Evolutionary conservation across 257 asterid species (phyloP).

Genomic region (Gentiana macrophylla): DNA sequence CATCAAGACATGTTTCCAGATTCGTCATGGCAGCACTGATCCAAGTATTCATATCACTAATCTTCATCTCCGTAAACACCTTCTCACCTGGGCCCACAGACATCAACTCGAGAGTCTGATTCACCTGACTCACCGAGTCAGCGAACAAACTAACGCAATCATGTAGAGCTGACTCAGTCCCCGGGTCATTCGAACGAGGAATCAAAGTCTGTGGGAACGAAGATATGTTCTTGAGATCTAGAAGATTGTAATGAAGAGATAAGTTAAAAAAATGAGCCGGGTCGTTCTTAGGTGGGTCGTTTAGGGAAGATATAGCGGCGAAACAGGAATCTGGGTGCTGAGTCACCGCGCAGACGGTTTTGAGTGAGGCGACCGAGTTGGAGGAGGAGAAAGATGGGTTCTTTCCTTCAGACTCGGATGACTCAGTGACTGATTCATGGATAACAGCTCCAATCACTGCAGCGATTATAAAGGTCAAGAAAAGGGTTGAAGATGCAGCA

Average conservation of each 20-base stretch:
- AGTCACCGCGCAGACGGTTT: constrained; percentile 63
- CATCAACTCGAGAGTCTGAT: constrained; percentile 40
- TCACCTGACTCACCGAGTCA: constrained; percentile 61
- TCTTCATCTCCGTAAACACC: constrained; percentile 48
- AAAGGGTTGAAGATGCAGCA: constrained; percentile 20
- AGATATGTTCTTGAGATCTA: constrained; percentile 30
- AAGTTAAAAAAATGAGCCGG: constrained; percentile 61
- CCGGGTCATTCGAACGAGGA: constrained; percentile 17
- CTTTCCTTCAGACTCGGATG: constrained; percentile 13
- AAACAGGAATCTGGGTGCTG: constrained; percentile 64
- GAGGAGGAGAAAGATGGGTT: constrained; percentile 15
- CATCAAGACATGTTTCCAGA: constrained; percentile 74
- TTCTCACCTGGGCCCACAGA: constrained; percentile 32
- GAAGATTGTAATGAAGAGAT: constrained; percentile 42
- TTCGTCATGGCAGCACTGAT: constrained; percentile 79
- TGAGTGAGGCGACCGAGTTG: constrained; percentile 43
- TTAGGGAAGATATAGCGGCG: constrained; percentile 50
- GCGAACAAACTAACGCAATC: constrained; percentile 62
- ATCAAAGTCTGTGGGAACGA: constrained; percentile 24
- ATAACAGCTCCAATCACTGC: constrained; percentile 24
- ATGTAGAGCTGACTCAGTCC: constrained; percentile 37
- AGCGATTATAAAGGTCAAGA: constrained; percentile 24
- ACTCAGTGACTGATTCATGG: constrained; percentile 26
- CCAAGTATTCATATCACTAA: constrained; percentile 70
- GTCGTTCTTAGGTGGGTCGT: constrained; percentile 33